phyloP scores from a whole-genome alignment of 345 rosid genomes.

The Mangifera indica region DNA sequence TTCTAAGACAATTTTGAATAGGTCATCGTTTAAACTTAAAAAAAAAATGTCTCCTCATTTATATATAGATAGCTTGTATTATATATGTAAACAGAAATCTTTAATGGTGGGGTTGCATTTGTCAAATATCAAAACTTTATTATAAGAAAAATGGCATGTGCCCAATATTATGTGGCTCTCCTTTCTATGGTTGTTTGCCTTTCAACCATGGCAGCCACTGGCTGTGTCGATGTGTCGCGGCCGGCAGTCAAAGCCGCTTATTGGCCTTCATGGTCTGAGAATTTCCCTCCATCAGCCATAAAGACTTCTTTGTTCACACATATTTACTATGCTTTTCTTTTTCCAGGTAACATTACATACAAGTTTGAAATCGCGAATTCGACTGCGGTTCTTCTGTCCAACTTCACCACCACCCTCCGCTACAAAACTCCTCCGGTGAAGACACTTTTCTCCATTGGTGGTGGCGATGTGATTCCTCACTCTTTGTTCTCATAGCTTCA shows the following conservation, averaged over 20 bases:
- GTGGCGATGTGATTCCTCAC: constrained; percentile 22
- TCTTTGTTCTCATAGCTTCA: constrained; percentile 41
- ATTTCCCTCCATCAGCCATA: constrained; percentile 45
- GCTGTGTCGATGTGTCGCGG: constrained; percentile 19
- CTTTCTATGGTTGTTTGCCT: constrained; percentile 4
- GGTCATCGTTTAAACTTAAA: no score
- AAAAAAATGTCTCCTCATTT: no score
- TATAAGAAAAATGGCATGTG: constrained; percentile 15
- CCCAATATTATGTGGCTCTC: background rate
- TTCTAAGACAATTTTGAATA: background rate
- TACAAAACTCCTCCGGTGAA: constrained; percentile 37
- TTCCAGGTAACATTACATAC: constrained; percentile 39
- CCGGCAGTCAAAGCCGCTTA: constrained; percentile 47
- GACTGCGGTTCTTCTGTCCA: constrained; percentile 16
- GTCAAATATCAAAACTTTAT: background rate
- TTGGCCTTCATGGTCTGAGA: constrained; percentile 44
- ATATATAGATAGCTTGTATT: background rate
- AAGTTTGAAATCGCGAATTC: constrained; percentile 32
- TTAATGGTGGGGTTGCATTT: background rate
- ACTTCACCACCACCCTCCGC: constrained; percentile 50
- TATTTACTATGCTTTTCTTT: constrained; percentile 54
- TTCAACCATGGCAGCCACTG: background rate
- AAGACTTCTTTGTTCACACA: constrained; percentile 55
- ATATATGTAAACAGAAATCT: background rate
- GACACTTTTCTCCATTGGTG: constrained; percentile 52